Base-by-base conservation (phyloP, 768 basidiomycete species). In the Calocybe cyanea region DNA sequence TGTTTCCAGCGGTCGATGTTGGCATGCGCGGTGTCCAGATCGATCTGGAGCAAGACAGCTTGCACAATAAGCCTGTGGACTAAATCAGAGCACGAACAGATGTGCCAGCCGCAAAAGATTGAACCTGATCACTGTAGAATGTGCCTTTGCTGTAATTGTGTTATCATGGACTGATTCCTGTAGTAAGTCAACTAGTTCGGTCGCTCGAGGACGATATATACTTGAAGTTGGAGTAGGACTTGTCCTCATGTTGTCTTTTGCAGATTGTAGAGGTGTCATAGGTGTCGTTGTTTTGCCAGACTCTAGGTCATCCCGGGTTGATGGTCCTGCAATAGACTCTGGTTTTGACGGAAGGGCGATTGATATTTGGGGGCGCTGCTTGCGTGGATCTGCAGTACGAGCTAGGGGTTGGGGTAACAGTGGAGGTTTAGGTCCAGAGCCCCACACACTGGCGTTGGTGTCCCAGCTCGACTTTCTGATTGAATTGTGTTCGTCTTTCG, bases 1-100 rank as follows among this genome's bases (percentile, higher is more conserved):
- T 49, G 50, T 46, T 63, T 65, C 66, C 62, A 68, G 41, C 56
- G 54, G 9, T 58, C 58, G 19, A 58, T 51, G 7, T 63, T 57
- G 2, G 43, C 41, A 36, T 50, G 44, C 24, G 60, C 58, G 21
- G 49, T 44, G 17, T 50, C 46, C 5, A 55, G 43, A 11, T 64
- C 54, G 5, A 62, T 45, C 31, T 63, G 58, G 21, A 58, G 50
- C 25, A 59, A 48, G 11, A 66, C 57, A 7, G 60, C 62, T 46
- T 62, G 56, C 46, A 60, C 52, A 23, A 57, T 59, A 23, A 56
- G 43, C 36, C 68, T 69, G 35, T 13, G 36, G 15, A 40, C 36
- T n/a, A 36, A 11, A 36, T 45, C 14, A 51, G 32, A 14, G 40
- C n/a, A 17, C 4, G 10, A 30, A 15, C 30, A 41, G 36, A 15